Evolutionary conservation across 2,329 filamentous ascomycete genomes (phyloP).

Genomic region (Fusarium fujikuroi): DNA sequence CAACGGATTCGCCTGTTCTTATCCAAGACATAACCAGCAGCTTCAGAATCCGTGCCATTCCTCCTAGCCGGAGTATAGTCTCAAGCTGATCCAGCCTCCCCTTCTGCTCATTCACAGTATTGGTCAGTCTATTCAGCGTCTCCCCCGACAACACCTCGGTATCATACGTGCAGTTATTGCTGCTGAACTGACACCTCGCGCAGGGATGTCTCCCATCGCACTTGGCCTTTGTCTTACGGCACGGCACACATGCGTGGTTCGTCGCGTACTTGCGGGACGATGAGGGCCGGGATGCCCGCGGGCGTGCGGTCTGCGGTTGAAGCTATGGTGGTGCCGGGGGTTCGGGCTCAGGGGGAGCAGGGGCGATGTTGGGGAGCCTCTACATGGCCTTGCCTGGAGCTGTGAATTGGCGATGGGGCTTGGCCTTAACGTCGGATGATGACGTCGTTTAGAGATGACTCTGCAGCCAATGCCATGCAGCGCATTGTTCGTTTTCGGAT

Average conservation of each 20-base stretch:
- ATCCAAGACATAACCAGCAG: conserved; percentile 25
- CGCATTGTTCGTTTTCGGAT: background rate
- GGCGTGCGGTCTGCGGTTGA: background rate
- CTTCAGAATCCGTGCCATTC: conserved; percentile 3
- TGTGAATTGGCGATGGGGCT: background rate
- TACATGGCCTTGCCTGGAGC: background rate
- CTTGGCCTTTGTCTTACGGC: conserved; percentile 22
- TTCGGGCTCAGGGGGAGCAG: conserved; percentile 2
- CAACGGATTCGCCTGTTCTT: conserved; percentile 14
- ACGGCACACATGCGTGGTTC: conserved; percentile 8
- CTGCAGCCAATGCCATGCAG: background rate
- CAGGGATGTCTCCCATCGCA: conserved; percentile 23
- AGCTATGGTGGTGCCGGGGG: background rate
- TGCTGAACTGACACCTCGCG: background rate
- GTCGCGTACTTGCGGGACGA: conserved; percentile 10
- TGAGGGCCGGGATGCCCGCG: background rate
- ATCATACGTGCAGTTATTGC: conserved; percentile 14
- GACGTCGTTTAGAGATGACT: conserved; percentile 14
- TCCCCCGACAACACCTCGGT: conserved; percentile 14
- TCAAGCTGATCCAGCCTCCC: conserved; percentile 18
- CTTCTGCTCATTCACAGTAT: conserved; percentile 20
- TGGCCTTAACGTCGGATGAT: background rate
- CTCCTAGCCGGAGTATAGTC: conserved; percentile 19
- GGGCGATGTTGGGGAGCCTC: conserved; percentile 13
- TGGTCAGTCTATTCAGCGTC: conserved; percentile 12